A percentile compares a stretch with the other conserved stretches of the same genome.
These are phyloP conservation scores for Septoria linicola DNA, from an alignment of 2,329 filamentous ascomycete species.

Conservation along the genomic window DNA sequence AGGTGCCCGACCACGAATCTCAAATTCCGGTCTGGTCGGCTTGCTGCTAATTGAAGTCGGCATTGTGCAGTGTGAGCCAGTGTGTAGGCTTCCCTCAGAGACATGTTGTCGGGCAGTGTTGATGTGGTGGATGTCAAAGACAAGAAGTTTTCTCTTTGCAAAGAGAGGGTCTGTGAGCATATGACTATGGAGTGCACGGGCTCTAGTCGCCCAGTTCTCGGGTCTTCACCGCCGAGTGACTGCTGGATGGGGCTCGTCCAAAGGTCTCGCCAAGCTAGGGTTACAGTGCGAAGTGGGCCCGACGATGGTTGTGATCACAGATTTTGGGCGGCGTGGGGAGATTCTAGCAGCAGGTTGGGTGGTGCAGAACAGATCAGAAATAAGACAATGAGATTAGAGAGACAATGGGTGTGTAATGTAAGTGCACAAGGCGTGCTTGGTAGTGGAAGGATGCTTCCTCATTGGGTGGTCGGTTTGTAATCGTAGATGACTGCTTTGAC, in stretches of 20 bases:
- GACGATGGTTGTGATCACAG: slow-evolving; percentile 6
- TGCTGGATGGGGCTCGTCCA: neutral
- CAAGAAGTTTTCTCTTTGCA: slow-evolving; percentile 14
- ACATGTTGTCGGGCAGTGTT: slow-evolving; percentile 31
- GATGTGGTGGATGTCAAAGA: neutral
- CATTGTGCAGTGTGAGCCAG: slow-evolving; percentile 40
- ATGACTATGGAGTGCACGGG: slow-evolving; percentile 1
- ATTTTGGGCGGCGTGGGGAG: slow-evolving; percentile 9
- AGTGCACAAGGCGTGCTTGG: neutral
- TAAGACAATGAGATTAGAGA: neutral
- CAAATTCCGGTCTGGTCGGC: slow-evolving; percentile 37
- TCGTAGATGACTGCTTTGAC: neutral
- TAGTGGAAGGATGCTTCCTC: neutral
- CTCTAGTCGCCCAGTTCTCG: slow-evolving; percentile 1
- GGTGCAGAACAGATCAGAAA: neutral
- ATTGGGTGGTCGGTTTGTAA: neutral
- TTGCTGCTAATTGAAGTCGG: slow-evolving; percentile 36
- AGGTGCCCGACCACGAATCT: slow-evolving; percentile 40
- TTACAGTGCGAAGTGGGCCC: slow-evolving; percentile 5
- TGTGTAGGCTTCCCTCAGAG: slow-evolving; percentile 37
- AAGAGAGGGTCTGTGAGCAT: slow-evolving; percentile 14
- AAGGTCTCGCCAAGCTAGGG: neutral
- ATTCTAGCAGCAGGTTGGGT: neutral
- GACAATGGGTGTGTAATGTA: neutral
- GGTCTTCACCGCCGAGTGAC: slow-evolving; percentile 1